phyloP scores from a whole-genome alignment of 139 green algal genomes.

The Dunaliella sp. region DNA sequence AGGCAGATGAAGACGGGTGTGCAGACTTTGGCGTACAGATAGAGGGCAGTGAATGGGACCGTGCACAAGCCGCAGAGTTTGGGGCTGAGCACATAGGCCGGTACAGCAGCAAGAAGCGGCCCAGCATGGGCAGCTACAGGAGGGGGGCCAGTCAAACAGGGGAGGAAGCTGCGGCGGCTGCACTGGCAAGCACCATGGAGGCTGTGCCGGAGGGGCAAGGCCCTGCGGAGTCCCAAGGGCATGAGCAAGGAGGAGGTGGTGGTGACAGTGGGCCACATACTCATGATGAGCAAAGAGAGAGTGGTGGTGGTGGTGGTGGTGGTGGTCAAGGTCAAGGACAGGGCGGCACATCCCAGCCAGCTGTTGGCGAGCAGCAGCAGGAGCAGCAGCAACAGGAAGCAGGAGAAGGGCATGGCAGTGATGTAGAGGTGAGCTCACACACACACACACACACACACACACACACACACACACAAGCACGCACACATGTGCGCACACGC shows the following conservation, averaged over 20 bases:
- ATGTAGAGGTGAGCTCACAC: too few relatives aligned
- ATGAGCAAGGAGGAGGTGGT: background rate
- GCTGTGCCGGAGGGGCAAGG: background rate
- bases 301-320: too few relatives aligned
- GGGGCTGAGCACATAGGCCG: background rate
- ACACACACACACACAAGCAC: too few relatives aligned
- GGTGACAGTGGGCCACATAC: too few relatives aligned
- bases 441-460: too few relatives aligned
- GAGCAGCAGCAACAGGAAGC: background rate
- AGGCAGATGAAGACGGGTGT: background rate
- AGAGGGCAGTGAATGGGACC: background rate
- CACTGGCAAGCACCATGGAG: background rate
- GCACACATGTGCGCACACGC: too few relatives aligned
- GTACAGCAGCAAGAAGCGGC: background rate
- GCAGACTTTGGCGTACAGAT: background rate
- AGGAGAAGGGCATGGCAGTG: too few relatives aligned
- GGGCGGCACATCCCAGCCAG: too few relatives aligned
- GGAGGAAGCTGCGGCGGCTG: background rate
- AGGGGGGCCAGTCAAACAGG: background rate
- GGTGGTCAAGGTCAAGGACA: background rate
- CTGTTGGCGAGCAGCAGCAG: background rate
- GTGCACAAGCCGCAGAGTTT: background rate
- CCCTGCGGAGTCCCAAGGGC: background rate
- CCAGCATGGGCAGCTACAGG: background rate
- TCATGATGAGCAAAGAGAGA: too few relatives aligned